Evolutionary conservation across 345 rosid species (phyloP).

Genomic region (Linum trigynum): DNA sequence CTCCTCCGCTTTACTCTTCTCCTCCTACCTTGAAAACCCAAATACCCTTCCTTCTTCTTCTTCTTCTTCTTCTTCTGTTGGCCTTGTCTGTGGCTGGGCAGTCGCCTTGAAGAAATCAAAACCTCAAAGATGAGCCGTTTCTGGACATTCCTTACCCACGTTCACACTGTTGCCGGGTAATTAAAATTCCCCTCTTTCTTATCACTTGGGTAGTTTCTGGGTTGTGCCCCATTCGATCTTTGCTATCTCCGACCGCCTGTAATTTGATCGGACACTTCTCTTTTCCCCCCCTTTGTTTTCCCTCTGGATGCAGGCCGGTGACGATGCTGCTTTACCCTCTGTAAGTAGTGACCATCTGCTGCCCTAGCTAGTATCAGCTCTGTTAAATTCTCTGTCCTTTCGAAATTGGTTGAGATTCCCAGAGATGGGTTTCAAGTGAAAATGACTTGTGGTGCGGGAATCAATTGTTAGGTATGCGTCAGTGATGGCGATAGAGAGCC

Average conservation of each 20-base stretch:
- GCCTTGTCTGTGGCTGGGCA: background rate
- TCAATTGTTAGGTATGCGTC: slow-evolving; percentile 49
- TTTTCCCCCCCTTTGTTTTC: background rate
- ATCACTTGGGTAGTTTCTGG: background rate
- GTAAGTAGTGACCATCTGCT: slow-evolving; percentile 27
- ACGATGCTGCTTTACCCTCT: slow-evolving; percentile 72
- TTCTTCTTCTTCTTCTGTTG: background rate
- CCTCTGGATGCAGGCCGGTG: slow-evolving; percentile 38
- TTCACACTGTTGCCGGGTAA: slow-evolving; percentile 61
- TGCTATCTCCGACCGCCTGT: background rate
- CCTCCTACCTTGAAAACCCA: slow-evolving; percentile 1
- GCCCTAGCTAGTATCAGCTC: background rate
- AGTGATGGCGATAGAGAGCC: slow-evolving; percentile 63
- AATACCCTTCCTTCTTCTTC: background rate
- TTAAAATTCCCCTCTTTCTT: background rate
- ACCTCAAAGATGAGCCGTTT: slow-evolving; percentile 32
- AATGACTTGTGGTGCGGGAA: background rate
- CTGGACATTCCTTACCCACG: slow-evolving; percentile 38
- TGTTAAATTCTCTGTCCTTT: background rate
- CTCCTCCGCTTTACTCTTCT: background rate
- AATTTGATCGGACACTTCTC: background rate
- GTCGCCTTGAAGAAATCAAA: background rate
- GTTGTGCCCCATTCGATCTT: background rate
- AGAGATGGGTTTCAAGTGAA: no score
- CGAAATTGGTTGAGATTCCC: no score